These are phyloP conservation scores for Trifolium dubium DNA, from an alignment of 306 rosid genomes.

Conservation along the genomic window DNA sequence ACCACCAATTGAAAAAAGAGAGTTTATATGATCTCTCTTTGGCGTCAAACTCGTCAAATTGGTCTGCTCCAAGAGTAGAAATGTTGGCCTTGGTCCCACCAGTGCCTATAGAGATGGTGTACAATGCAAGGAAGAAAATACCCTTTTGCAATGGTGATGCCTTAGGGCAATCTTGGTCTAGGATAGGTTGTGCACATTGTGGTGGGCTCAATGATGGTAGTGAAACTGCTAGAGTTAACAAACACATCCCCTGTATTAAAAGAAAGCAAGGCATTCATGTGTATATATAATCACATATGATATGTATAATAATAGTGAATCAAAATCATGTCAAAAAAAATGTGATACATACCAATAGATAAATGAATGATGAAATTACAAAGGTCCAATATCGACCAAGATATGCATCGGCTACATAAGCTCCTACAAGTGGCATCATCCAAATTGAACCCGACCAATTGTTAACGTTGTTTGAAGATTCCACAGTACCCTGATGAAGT, in stretches of 20 bases:
- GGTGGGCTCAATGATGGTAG: conserved; percentile 68
- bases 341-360: not conserved
- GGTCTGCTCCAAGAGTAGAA: conserved; percentile 90
- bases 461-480: conserved; percentile 9
- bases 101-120: conserved; percentile 70
- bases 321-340: not conserved
- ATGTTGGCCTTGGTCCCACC: conserved; percentile 89
- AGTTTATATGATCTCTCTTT: conserved; percentile 65
- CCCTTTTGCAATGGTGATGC: conserved; percentile 66
- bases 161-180: conserved; percentile 43
- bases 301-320: not conserved
- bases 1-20: conserved; percentile 90
- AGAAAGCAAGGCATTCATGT: not conserved
- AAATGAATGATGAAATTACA: not conserved
- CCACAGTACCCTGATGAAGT: not conserved
- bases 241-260: conserved; percentile 59
- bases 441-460: not conserved
- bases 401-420: conserved; percentile 9
- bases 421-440: conserved; percentile 20
- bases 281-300: not conserved
- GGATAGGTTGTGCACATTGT: conserved; percentile 46
- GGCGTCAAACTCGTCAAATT: conserved; percentile 73
- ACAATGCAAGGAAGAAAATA: conserved; percentile 64
- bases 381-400: conserved; percentile 18
- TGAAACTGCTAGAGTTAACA: conserved; percentile 69